These are phyloP conservation scores for Turritis glabra DNA, from an alignment of 345 rosid genomes.

Conservation along the genomic window DNA sequence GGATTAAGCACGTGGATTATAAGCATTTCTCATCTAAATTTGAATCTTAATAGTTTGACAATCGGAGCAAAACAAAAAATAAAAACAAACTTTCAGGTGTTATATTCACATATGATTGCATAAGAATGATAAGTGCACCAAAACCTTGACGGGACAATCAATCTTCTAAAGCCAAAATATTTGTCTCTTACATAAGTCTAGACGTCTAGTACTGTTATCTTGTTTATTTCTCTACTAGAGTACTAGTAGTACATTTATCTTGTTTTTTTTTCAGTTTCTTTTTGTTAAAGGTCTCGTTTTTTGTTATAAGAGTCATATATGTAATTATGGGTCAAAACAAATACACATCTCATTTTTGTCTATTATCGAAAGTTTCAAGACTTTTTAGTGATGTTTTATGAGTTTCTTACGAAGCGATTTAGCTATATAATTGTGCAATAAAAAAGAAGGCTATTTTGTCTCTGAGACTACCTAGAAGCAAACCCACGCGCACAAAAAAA, in stretches of 20 bases:
- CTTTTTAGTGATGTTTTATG: neutral
- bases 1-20: neutral
- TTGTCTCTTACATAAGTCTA: neutral
- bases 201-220: neutral
- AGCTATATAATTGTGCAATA: neutral
- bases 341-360: conserved; percentile 20
- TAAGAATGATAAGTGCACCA: neutral
- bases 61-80: neutral
- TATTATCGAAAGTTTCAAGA: conserved; percentile 6
- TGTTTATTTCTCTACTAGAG: neutral
- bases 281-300: neutral
- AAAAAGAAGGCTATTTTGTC: neutral
- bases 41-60: neutral
- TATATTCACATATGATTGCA: neutral
- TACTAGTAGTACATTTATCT: neutral
- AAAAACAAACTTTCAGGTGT: neutral
- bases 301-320: conserved; percentile 8
- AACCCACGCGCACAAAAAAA: neutral
- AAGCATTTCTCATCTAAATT: neutral
- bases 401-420: neutral
- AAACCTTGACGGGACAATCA: neutral
- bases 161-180: neutral
- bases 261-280: neutral
- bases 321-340: conserved; percentile 23
- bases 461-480: neutral